Conservation (phyloP, 2,329 filamentous ascomycete genomes). For the Pseudopithomyces maydicus region DNA sequence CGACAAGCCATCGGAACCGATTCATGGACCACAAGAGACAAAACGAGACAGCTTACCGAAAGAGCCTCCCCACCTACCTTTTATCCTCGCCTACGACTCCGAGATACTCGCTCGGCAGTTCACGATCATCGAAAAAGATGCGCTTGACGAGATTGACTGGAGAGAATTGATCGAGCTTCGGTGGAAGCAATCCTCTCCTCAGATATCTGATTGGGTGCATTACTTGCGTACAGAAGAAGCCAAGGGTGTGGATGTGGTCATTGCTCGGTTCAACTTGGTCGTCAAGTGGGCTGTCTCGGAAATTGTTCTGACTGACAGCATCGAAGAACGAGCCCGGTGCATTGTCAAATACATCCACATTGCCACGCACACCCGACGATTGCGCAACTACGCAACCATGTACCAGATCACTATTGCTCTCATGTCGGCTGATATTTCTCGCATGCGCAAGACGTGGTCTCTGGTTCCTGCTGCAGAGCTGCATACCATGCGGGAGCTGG, state of each 20-base stretch:
- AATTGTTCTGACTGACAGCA: conserved; percentile 72
- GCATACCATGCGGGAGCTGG: conserved; percentile 69
- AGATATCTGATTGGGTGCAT: conserved; percentile 79
- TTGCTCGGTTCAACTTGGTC: conserved; percentile 85
- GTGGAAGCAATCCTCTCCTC: conserved; percentile 73
- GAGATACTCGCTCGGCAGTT: conserved; percentile 81
- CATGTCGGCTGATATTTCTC: conserved; percentile 72
- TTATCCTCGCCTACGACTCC: conserved; percentile 81
- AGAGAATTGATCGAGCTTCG: conserved; percentile 83
- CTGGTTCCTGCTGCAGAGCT: conserved; percentile 69
- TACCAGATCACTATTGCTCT: conserved; percentile 80
- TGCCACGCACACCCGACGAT: conserved; percentile 73
- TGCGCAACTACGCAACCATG: conserved; percentile 84
- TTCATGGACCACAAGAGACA: conserved; percentile 28
- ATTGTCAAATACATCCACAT: conserved; percentile 85
- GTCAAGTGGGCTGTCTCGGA: conserved; percentile 87
- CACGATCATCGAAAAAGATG: conserved; percentile 84
- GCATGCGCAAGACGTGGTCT: conserved; percentile 72
- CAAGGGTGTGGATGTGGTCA: conserved; percentile 79
- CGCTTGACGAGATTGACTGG: conserved; percentile 85
- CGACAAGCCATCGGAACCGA: conserved; percentile 24
- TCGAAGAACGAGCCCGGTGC: conserved; percentile 74
- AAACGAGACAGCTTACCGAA: conserved; percentile 17
- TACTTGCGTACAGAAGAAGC: conserved; percentile 75
- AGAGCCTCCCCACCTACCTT: conserved; percentile 68